phyloP scores from a whole-genome alignment of 2,329 filamentous ascomycete species.

The Neocatenulostroma microsporum region DNA sequence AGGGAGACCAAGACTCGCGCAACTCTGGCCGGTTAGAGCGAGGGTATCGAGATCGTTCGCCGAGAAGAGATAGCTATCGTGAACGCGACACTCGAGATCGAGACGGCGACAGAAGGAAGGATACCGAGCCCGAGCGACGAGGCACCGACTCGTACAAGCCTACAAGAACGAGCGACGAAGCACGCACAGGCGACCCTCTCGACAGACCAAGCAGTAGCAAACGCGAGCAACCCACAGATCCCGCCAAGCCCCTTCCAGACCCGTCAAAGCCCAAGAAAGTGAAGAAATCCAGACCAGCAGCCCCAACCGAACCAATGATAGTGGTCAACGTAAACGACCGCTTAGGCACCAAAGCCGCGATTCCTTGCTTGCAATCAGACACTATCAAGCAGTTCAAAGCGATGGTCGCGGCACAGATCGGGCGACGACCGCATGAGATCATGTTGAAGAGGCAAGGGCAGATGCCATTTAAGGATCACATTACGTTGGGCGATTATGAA shows the following conservation, averaged over 20 bases:
- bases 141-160: conserved; percentile 31
- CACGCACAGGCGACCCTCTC: conserved; percentile 2
- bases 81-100: conserved; percentile 15
- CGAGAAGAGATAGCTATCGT: conserved; percentile 21
- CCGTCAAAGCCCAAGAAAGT: conserved; percentile 18
- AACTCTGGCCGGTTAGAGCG: conserved; percentile 23
- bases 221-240: not conserved
- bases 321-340: conserved; percentile 90
- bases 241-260: conserved; percentile 2
- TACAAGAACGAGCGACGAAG: conserved; percentile 9
- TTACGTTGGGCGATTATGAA: conserved; percentile 87
- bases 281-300: conserved; percentile 14
- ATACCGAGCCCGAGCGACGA: conserved; percentile 7
- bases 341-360: conserved; percentile 89
- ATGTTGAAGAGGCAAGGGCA: conserved; percentile 87
- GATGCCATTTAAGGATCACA: conserved; percentile 83
- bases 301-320: conserved; percentile 70
- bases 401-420: conserved; percentile 82
- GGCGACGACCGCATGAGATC: conserved; percentile 83
- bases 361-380: conserved; percentile 81
- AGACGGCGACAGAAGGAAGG: conserved; percentile 9
- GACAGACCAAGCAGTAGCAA: conserved; percentile 3
- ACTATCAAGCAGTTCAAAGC: conserved; percentile 81
- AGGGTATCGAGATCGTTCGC: conserved; percentile 30
- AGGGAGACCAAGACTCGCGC: conserved; percentile 12